Base-by-base conservation (phyloP, 768 basidiomycete genomes). In the Termitomyces sp. region DNA sequence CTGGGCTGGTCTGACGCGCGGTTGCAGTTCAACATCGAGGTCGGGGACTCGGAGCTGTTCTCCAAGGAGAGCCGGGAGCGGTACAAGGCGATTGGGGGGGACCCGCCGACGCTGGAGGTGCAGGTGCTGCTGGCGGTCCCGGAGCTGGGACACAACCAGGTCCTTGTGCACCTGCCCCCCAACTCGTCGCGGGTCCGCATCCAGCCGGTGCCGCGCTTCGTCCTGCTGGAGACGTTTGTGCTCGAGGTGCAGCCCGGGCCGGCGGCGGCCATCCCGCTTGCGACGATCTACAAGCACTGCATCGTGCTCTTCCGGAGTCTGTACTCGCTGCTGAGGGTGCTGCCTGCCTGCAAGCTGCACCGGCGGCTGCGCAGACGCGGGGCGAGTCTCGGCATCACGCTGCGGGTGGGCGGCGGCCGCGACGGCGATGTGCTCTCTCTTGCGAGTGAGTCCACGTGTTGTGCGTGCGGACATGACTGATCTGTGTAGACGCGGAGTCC, bases 201-300 rank as follows among this genome's bases (percentile, higher is more conserved):
- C 51, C 84, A 87, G 51, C 88, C 90, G 11, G 81, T 82, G 1
- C 88, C 87, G 9, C 75, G 77, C 21, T 77, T 76, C 64, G 84
- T 93, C 56, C 75, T 92, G 5, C 82, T 92, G 62, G 90, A 92
- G 75, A 78, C 79, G 21, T 90, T 86, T 82, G 70, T 75, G 19
- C 75, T 91, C 57, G 69, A 65, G 41, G 84, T 86, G 62, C 59
- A 61, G 55, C 68, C 68, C 21, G 58, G 57, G 31, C 61, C 71
- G 56, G 48, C 60, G 30, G 51, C 69, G 50, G 85, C 87, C 57
- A 75, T 87, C 40, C 81, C 84, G 15, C 82, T 86, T 37, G 79
- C 90, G 0, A 87, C 86, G 12, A 85, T 91, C 54, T 93, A 93
- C 79, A 93, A 93, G 70, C 85, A 91, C 63, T 84, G 86, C 37